Conservation (phyloP, 2,329 filamentous ascomycete species). For the Albifimbria verrucaria region DNA sequence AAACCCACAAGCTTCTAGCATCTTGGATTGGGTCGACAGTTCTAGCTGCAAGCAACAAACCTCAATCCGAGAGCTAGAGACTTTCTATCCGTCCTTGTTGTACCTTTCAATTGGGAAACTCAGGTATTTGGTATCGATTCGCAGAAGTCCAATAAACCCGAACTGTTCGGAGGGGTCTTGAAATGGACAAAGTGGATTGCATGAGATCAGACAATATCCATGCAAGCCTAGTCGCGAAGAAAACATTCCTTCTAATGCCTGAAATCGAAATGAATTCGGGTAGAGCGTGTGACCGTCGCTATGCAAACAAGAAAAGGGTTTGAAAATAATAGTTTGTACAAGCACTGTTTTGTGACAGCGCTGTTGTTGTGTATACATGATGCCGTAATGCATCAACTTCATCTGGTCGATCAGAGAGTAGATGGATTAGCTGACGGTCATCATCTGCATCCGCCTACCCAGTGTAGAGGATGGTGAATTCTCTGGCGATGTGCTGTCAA, state of each 20-base stretch:
- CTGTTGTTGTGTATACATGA: background rate
- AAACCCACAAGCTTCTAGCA: background rate
- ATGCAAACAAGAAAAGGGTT: constrained; percentile 31
- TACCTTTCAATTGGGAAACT: no score
- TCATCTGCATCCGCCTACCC: constrained; percentile 57
- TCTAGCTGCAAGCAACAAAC: no score
- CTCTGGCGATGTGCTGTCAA: constrained; percentile 48
- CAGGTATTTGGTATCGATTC: no score
- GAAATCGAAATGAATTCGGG: background rate
- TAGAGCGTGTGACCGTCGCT: constrained; percentile 28
- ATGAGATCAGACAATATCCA: background rate
- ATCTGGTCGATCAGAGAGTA: constrained; percentile 1
- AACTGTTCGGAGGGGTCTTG: no score
- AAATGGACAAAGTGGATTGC: background rate
- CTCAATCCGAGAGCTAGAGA: no score
- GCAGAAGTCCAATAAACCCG: no score
- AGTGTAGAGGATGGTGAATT: constrained; percentile 50
- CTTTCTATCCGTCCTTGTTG: no score
- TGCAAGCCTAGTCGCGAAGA: constrained; percentile 14
- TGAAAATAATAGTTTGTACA: constrained; percentile 25
- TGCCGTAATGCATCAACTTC: no score
- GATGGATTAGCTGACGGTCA: constrained; percentile 54
- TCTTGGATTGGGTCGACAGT: background rate
- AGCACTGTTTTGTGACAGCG: constrained; percentile 6
- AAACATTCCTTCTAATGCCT: constrained; percentile 7